phyloP scores from a whole-genome alignment of 2,329 filamentous ascomycete genomes.

The Diaporthe destruens region DNA sequence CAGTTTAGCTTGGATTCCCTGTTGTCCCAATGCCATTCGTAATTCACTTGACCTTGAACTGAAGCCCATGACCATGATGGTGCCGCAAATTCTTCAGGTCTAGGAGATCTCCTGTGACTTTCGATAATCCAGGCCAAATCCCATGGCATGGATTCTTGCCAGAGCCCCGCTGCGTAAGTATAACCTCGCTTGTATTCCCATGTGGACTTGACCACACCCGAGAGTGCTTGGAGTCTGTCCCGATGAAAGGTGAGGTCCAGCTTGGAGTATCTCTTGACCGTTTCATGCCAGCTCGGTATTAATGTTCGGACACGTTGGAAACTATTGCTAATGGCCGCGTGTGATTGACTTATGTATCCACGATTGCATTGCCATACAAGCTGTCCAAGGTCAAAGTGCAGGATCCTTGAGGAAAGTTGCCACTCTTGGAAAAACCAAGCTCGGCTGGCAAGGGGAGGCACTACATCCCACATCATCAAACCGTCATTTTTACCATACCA shows the following conservation, averaged over 20 bases:
- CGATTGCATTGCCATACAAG: not conserved
- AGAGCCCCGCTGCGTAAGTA: slow-evolving; percentile 4
- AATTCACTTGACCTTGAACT: not conserved
- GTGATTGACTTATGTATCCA: not conserved
- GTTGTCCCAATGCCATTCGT: too few species aligned
- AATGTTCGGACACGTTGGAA: not conserved
- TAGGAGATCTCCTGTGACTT: too few species aligned
- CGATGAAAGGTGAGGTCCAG: not conserved
- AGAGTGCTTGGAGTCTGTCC: not conserved
- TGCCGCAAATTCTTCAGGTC: not conserved
- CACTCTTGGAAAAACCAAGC: slow-evolving; percentile 17
- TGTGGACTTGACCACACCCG: not conserved
- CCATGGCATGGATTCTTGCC: not conserved
- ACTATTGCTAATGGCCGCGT: not conserved
- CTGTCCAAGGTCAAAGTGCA: slow-evolving; percentile 10
- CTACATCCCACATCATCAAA: too few species aligned
- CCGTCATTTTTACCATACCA: too few species aligned
- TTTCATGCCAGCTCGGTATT: not conserved
- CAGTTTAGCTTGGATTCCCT: not conserved
- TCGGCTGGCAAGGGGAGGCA: not conserved
- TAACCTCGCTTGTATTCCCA: not conserved
- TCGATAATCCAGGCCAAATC: not conserved
- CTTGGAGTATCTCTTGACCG: not conserved
- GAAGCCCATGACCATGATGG: not conserved
- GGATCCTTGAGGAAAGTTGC: not conserved